phyloP scores from a whole-genome alignment of 2,329 filamentous ascomycete species.

The Neofusicoccum ribis region DNA sequence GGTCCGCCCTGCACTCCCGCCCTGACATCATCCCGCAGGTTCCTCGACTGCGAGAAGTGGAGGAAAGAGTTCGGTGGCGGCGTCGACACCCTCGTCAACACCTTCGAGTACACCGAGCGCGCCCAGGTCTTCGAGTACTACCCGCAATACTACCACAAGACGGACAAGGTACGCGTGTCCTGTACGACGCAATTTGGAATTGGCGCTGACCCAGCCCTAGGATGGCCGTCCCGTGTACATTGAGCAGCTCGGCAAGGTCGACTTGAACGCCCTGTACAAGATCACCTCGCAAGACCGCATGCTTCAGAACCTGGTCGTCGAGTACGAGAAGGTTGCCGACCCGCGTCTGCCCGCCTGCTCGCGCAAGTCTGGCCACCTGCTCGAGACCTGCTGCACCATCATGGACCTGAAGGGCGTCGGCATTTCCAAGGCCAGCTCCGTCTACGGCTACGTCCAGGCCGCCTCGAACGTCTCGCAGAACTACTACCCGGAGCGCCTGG shows the following conservation, averaged over 20 bases:
- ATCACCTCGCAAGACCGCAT: constrained; percentile 92
- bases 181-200: neutral
- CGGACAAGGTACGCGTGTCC: constrained; percentile 62
- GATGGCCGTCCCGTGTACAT: constrained; percentile 97
- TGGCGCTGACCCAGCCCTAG: constrained; percentile 46
- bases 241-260: constrained; percentile 91
- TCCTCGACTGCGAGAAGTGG: constrained; percentile 88
- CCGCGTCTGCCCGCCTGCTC: constrained; percentile 93
- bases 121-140: constrained; percentile 84
- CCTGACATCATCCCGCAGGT: constrained; percentile 60
- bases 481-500: constrained; percentile 97
- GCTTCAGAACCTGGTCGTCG: constrained; percentile 92
- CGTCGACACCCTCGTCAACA: constrained; percentile 76
- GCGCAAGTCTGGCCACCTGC: constrained; percentile 81
- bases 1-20: neutral
- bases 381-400: constrained; percentile 97
- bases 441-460: constrained; percentile 84
- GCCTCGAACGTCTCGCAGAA: constrained; percentile 92
- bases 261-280: constrained; percentile 85
- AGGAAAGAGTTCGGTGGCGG: constrained; percentile 72
- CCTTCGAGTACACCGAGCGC: constrained; percentile 87
- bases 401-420: constrained; percentile 97
- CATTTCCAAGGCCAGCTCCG: constrained; percentile 74
- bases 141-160: constrained; percentile 99
- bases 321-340: constrained; percentile 96